phyloP scores from a whole-genome alignment of 2,329 filamentous ascomycete genomes.

The Cladophialophora chaetospira region DNA sequence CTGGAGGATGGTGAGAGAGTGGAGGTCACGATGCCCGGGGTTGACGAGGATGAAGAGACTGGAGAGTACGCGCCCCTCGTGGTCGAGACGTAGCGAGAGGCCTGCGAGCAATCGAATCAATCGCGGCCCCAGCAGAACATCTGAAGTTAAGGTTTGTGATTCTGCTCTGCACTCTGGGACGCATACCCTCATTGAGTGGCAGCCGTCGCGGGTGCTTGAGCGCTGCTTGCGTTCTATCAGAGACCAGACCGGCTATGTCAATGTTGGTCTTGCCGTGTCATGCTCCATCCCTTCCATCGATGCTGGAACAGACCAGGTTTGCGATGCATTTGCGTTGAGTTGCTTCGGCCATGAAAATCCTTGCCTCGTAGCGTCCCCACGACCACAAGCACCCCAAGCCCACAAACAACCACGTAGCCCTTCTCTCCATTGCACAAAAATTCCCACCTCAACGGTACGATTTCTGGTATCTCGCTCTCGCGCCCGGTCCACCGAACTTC shows the following conservation, averaged over 20 bases:
- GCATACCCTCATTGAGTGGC: background rate
- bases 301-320: background rate
- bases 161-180: conserved; percentile 1
- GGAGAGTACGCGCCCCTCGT: conserved; percentile 66
- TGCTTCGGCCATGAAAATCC: background rate
- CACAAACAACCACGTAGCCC: conserved; percentile 1
- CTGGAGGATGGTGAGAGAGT: conserved; percentile 66
- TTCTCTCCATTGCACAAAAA: background rate
- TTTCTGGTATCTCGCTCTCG: conserved; percentile 97
- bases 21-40: conserved; percentile 57
- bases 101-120: background rate
- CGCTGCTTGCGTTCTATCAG: background rate
- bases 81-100: conserved; percentile 48
- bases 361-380: no score
- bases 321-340: no score
- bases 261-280: conserved; percentile 5
- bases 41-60: conserved; percentile 63
- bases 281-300: conserved; percentile 3
- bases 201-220: conserved; percentile 4
- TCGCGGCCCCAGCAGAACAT: background rate
- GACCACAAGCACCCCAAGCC: background rate
- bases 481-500: conserved; percentile 84
- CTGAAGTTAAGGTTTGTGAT: conserved; percentile 14
- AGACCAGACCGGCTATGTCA: background rate
- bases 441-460: conserved; percentile 81